Base-by-base conservation (phyloP, 352 stramenopile genomes). In the Globisporangium recalcitrans region DNA sequence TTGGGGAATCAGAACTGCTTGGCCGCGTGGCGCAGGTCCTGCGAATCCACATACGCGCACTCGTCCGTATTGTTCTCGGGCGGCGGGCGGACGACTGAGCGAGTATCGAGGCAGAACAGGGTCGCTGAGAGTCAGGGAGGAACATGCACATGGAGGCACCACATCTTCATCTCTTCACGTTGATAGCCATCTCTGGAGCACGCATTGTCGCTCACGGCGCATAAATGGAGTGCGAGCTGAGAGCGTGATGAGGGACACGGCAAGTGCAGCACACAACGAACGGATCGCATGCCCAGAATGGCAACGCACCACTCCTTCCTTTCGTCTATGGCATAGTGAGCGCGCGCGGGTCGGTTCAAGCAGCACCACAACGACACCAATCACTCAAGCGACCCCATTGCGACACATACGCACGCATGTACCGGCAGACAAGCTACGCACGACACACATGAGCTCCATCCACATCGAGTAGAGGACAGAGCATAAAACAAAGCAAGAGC, bases 1-100 rank as follows among this genome's bases (percentile, higher is more conserved):
- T 91, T 92, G 68, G 62, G 65, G 34, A 92, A 80, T 83, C 85
- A 95, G 54, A 95, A 95, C 70, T 95, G 82, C 66, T 90, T 81
- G 51, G 92, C 85, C 5, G 85, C 85, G 36, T 84, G 74, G 21
- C 82, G 76, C 14, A 95, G 66, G 67, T 91, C 78, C 22, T 87
- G 65, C 13, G 83, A 78, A 63, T 95, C 85, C 44, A 87, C 67
- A 34, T 88, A 72, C 40, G 82, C 80, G 24, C 82, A 82, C 26
- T 93, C 82, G 52, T 89, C 76, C 34, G 82, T 88, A 63, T 91
- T 91, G 75, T 91, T 95, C 60, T 95, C 85, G 22, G n/a, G n/a
- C n/a, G n/a, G n/a, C n/a, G n/a, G n/a, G n/a, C n/a, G n/a, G n/a
- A n/a, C n/a, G n/a, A n/a, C n/a, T n/a, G n/a, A n/a, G n/a, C n/a